Conservation (phyloP, 495 filamentous ascomycete genomes). For the Bombardia bombarda region DNA sequence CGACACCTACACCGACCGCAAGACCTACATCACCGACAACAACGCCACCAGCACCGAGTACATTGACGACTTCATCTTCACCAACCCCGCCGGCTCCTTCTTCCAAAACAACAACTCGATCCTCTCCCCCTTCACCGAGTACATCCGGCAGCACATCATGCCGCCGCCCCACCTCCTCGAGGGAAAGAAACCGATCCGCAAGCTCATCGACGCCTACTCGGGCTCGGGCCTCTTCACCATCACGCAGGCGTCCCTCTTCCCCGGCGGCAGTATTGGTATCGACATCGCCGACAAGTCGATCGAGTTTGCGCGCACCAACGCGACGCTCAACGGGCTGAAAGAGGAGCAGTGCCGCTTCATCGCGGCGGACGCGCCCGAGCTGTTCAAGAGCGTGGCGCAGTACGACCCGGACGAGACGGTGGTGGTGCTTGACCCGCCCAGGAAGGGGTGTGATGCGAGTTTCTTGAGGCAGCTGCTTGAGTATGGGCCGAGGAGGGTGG, state of each 20-base stretch:
- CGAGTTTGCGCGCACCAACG: conserved; percentile 66
- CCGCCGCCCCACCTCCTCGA: conserved; percentile 26
- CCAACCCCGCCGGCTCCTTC: conserved; percentile 85
- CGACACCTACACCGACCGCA: conserved; percentile 57
- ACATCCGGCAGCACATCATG: conserved; percentile 77
- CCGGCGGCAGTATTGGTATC: conserved; percentile 37
- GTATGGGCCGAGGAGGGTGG: conserved; percentile 67
- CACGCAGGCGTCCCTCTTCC: conserved; percentile 76
- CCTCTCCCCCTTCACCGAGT: conserved; percentile 79
- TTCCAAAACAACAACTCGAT: conserved; percentile 99
- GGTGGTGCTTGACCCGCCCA: conserved; percentile 86
- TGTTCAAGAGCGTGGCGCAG: conserved; percentile 61
- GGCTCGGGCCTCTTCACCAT: conserved; percentile 96
- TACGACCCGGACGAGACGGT: conserved; percentile 74
- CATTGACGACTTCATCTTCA: conserved; percentile 75
- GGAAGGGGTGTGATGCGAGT: conserved; percentile 84
- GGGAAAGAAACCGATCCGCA: conserved; percentile 50
- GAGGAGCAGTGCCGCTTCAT: conserved; percentile 60
- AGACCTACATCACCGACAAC: conserved; percentile 77
- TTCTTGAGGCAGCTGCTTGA: conserved; percentile 74
- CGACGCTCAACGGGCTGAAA: conserved; percentile 61
- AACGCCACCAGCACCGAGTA: conserved; percentile 79
- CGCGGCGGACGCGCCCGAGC: conserved; percentile 70
- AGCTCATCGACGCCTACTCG: conserved; percentile 95
- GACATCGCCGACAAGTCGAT: conserved; percentile 62